These are phyloP conservation scores for Tetraselmis chui DNA, from an alignment of 139 green algal genomes.

Conservation along the genomic window DNA sequence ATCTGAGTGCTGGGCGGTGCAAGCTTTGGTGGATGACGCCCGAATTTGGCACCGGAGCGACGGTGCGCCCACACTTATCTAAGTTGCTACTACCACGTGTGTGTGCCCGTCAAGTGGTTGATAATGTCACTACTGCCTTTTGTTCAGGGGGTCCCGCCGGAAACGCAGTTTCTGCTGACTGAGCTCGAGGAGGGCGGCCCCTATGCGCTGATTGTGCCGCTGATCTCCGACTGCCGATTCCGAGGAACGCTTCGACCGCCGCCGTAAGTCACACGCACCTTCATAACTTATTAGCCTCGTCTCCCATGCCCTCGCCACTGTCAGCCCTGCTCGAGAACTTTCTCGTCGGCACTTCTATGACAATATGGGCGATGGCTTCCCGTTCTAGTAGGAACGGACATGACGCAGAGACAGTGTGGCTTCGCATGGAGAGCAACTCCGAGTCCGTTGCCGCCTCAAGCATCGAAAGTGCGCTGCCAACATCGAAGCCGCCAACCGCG, in stretches of 20 bases:
- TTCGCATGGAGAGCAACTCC: background rate
- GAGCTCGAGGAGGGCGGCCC: slow-evolving; percentile 49
- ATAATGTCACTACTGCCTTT: too few relatives aligned
- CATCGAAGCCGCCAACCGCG: too few relatives aligned
- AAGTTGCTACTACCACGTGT: too few relatives aligned
- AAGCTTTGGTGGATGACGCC: slow-evolving; percentile 91
- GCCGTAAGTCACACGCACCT: background rate
- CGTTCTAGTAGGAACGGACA: too few relatives aligned
- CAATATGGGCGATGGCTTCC: too few relatives aligned
- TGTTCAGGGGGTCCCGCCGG: slow-evolving; percentile 61
- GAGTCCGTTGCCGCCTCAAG: background rate
- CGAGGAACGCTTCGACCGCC: slow-evolving; percentile 56
- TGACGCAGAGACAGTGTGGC: background rate
- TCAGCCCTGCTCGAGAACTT: too few relatives aligned
- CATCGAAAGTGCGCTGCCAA: background rate
- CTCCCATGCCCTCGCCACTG: too few relatives aligned
- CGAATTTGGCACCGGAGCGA: slow-evolving; percentile 64
- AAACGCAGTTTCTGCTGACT: slow-evolving; percentile 89
- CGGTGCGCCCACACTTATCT: too few relatives aligned
- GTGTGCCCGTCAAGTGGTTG: too few relatives aligned
- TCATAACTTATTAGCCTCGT: too few relatives aligned
- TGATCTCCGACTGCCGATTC: slow-evolving; percentile 68
- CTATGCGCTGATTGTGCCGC: slow-evolving; percentile 72
- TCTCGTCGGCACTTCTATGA: too few relatives aligned
- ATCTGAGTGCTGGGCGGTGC: slow-evolving; percentile 28